These are phyloP conservation scores for Paramecium biaurelia DNA, from an alignment of 73 alveolate species.

Conservation along the genomic window DNA sequence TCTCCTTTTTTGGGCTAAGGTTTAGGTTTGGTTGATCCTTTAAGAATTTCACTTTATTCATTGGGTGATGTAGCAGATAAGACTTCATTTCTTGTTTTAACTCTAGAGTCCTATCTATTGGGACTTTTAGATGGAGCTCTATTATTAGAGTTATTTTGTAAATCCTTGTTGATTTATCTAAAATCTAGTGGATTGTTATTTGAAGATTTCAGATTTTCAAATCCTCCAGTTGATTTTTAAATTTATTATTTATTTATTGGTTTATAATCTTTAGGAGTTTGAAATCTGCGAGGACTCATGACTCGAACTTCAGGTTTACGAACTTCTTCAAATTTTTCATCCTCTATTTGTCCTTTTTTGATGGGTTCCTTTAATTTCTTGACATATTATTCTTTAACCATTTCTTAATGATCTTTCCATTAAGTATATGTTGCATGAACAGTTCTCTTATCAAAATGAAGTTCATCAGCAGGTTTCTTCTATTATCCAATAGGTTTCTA, in stretches of 20 bases:
- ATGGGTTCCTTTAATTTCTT: conserved; percentile 21
- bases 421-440: conserved; percentile 16
- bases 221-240: neutral
- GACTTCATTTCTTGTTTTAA: neutral
- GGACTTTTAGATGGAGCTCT: conserved; percentile 36
- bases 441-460: neutral
- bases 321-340: neutral
- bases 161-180: neutral
- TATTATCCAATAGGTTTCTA: neutral
- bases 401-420: conserved; percentile 24
- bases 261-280: conserved; percentile 22
- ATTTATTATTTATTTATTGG: neutral
- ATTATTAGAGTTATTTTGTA: neutral
- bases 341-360: neutral
- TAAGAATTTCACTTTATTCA: neutral
- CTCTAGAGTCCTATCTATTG: neutral
- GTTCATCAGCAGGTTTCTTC: conserved; percentile 3
- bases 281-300: conserved; percentile 31
- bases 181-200: neutral
- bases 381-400: neutral
- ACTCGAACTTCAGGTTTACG: neutral
- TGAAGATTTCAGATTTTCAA: neutral
- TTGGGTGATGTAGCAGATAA: neutral
- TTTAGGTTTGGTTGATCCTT: neutral
- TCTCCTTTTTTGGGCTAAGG: neutral